Conservation (phyloP, 2,329 filamentous ascomycete genomes). For the Fusarium bulbicola region DNA sequence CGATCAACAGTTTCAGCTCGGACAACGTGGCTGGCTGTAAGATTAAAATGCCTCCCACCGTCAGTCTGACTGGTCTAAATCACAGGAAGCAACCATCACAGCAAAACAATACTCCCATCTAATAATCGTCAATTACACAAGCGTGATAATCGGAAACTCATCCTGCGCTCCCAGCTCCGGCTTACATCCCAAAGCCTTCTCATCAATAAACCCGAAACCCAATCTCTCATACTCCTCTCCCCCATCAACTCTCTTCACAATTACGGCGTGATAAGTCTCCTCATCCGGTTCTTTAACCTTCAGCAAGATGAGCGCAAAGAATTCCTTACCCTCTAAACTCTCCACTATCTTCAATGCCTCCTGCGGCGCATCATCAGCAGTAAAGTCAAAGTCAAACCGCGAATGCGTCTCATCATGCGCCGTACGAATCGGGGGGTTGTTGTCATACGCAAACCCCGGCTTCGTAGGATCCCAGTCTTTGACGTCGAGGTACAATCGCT, state of each 20-base stretch:
- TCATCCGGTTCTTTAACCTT: rapidly evolving
- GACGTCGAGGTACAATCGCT: neutral
- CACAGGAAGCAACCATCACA: neutral
- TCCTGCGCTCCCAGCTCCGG: neutral
- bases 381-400: neutral
- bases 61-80: neutral
- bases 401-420: neutral
- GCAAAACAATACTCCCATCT: neutral
- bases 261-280: neutral
- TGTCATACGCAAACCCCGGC: rapidly evolving
- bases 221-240: neutral
- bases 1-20: neutral
- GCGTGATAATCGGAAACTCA: neutral
- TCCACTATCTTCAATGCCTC: neutral
- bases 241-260: neutral
- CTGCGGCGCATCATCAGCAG: neutral
- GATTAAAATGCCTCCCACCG: neutral
- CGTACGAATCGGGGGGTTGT: neutral
- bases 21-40: neutral
- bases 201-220: neutral
- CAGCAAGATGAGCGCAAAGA: neutral
- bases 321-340: neutral
- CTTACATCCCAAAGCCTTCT: neutral
- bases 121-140: neutral
- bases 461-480: neutral